Evolutionary conservation across 2,329 filamentous ascomycete genomes (phyloP).

Genomic region (Lasiodiplodia gonubiensis): DNA sequence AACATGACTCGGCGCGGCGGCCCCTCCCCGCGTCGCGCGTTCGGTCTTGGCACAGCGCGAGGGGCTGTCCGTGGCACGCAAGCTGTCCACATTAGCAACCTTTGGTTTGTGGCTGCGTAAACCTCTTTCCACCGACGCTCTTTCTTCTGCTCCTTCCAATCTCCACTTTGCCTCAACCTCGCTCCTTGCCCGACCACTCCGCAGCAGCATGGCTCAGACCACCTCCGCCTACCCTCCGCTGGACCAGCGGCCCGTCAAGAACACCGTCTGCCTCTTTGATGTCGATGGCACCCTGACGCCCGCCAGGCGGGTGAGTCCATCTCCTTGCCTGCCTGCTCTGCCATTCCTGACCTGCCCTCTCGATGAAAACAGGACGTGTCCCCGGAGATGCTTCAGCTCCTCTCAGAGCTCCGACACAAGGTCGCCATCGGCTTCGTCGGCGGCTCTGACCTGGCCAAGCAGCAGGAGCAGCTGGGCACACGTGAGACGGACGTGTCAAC

Average conservation of each 20-base stretch:
- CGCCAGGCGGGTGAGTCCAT: slow-evolving; percentile 70
- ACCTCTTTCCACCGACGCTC: neutral
- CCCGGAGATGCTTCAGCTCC: slow-evolving; percentile 81
- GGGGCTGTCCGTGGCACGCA: slow-evolving; percentile 14
- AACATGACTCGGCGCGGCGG: neutral
- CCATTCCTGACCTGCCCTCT: neutral
- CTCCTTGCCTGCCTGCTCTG: slow-evolving; percentile 57
- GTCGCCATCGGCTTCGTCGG: slow-evolving; percentile 91
- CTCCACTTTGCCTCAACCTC: neutral
- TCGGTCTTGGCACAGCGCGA: slow-evolving; percentile 15
- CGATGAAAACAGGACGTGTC: slow-evolving; percentile 62
- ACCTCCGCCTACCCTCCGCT: slow-evolving; percentile 71
- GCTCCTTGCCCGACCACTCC: neutral
- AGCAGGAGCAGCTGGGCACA: slow-evolving; percentile 91
- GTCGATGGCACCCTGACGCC: slow-evolving; percentile 92
- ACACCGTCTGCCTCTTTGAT: slow-evolving; percentile 95
- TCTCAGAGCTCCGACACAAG: slow-evolving; percentile 81
- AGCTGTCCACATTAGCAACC: slow-evolving; percentile 19
- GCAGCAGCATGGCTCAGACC: slow-evolving; percentile 46
- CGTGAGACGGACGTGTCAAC: slow-evolving; percentile 71
- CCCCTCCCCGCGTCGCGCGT: slow-evolving; percentile 5
- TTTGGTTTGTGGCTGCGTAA: neutral
- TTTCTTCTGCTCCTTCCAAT: neutral
- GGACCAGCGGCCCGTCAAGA: slow-evolving; percentile 82
- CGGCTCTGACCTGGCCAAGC: slow-evolving; percentile 88